A percentile compares a stretch with the other conserved stretches of the same genome.
phyloP scores from a whole-genome alignment of 129 eudicot genomes.

The Calendula officinalis region DNA sequence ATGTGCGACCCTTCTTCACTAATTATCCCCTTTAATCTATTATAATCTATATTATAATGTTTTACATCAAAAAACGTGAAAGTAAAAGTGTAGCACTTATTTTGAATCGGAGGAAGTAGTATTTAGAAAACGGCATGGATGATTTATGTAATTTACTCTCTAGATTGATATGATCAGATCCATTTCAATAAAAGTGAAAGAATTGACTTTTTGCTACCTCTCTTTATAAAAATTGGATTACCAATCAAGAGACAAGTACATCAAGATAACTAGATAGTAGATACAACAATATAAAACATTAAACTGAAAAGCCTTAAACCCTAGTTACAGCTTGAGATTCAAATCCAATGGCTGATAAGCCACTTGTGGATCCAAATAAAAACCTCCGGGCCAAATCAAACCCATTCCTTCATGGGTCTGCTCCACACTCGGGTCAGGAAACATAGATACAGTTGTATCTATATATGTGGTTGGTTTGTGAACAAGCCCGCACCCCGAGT shows the following conservation, averaged over 20 bases:
- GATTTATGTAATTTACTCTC: no score
- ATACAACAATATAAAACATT: neutral
- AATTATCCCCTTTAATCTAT: no score
- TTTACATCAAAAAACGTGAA: no score
- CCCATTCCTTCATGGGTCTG: constrained; percentile 19
- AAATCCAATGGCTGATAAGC: constrained; percentile 33
- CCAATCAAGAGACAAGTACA: constrained; percentile 1
- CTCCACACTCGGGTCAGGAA: constrained; percentile 12
- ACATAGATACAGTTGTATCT: constrained; percentile 23
- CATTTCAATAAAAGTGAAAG: no score
- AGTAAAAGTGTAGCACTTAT: no score
- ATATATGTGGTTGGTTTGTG: constrained; percentile 41
- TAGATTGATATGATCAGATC: no score
- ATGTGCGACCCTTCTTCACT: no score
- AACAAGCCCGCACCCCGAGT: constrained; percentile 57
- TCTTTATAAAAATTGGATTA: no score
- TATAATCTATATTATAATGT: no score
- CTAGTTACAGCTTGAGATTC: constrained; percentile 47
- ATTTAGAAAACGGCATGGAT: no score
- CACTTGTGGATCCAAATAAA: constrained; percentile 39
- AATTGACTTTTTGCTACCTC: no score
- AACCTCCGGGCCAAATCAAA: constrained; percentile 74
- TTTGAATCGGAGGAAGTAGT: no score
- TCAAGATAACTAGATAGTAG: constrained; percentile 12
- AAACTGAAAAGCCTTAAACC: neutral